Evolutionary conservation across 495 filamentous ascomycete species (phyloP), one percentile per base, ranked within the genome.

Genomic region (Penicillium cataractarum): DNA sequence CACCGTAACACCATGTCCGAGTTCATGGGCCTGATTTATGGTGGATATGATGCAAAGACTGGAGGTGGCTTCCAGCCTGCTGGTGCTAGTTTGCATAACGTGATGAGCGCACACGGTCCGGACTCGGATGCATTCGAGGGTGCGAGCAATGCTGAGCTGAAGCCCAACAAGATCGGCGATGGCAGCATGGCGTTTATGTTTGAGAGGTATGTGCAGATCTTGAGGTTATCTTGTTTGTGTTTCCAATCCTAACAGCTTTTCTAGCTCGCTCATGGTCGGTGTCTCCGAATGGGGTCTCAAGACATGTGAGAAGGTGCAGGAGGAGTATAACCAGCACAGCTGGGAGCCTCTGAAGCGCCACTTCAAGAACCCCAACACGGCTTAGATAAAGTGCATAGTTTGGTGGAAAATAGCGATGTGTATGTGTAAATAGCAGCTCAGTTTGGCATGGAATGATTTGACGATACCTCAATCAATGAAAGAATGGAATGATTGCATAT

Each of bases 271-370:
- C 42, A 96, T 96, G 93, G 84, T 97, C 10, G 93, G 93, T 4
- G 92, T 96, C 15, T 96, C 92, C 17, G 90, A 94, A 65, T 97
- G 93, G 93, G 93, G 92, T 0, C 74, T 96, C 55, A 89, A 90
- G 75, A 87, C 82, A 49, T 96, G 92, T 66, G 80, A 84, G 68
- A 96, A 94, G 80, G 89, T 96, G 39, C 93, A 97, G 76, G 82
- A 86, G 63, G 85, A 84, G 57, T 96, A 97, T 67, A 94, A 88
- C 70, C 86, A 87, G 55, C 89, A 96, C 76, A 94, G 90, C 73
- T 97, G 93, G 93, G 84, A 83, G 35, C 86, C 87, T 7, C 71
- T 96, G 63, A 89, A 91, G 76, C 80, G 89, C 40, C 88, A 91
- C 71, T 97, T 96, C 80, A 81, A 83, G 73, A 80, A 83, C 61